These are phyloP conservation scores for Cenchrus purpureus DNA, from an alignment of 176 grass and related monocot genomes.

Conservation along the genomic window DNA sequence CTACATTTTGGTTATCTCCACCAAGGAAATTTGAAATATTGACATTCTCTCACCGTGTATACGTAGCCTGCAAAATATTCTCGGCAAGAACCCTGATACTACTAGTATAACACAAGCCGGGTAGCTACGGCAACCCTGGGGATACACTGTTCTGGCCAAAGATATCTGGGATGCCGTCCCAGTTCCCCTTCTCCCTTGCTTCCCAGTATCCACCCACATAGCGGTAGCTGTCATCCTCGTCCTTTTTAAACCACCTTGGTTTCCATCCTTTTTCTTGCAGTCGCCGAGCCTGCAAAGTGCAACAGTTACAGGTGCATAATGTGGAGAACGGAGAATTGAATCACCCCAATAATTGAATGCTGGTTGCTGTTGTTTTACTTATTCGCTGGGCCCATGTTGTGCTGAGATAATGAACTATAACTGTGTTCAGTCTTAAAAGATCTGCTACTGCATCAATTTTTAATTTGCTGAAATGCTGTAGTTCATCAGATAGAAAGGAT, in stretches of 20 bases:
- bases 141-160: conserved; percentile 63
- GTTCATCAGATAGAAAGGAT: conserved; percentile 13
- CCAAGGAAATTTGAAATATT: conserved; percentile 36
- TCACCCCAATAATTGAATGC: neutral
- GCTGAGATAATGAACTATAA: neutral
- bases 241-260: conserved; percentile 91
- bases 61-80: conserved; percentile 26
- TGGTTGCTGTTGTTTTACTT: conserved; percentile 6
- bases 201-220: conserved; percentile 97
- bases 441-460: neutral
- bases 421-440: neutral
- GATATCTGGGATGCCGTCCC: conserved; percentile 76
- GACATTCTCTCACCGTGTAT: conserved; percentile 23
- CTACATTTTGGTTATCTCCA: conserved; percentile 27
- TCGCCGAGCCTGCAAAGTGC: conserved; percentile 66
- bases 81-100: conserved; percentile 30
- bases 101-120: conserved; percentile 25
- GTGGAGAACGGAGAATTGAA: neutral
- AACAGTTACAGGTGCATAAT: neutral
- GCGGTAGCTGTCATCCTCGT: conserved; percentile 74
- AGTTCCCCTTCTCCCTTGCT: conserved; percentile 71
- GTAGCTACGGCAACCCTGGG: conserved; percentile 33
- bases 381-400: neutral
- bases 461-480: too few species aligned
- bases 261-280: conserved; percentile 94